phyloP scores from a whole-genome alignment of 2,329 filamentous ascomycete genomes.

The Nannizziopsis barbatae region DNA sequence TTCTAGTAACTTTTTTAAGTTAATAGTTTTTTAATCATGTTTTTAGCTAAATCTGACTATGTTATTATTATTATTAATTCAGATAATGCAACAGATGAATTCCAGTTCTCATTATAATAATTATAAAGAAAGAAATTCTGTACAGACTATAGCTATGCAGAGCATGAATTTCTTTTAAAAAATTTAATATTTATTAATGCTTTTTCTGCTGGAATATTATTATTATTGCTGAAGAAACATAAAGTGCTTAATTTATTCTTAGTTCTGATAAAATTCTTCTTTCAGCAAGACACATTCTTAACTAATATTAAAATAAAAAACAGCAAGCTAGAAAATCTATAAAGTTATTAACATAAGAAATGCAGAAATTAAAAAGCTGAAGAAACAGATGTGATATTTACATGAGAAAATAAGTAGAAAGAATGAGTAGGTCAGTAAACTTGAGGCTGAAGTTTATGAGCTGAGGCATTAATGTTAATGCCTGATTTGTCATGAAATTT shows the following conservation, averaged over 20 bases:
- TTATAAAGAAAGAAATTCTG: slow-evolving; percentile 6
- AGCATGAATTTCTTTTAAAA: not conserved
- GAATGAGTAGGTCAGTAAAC: not conserved
- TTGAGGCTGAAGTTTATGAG: slow-evolving; percentile 4
- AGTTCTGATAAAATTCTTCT: slow-evolving; percentile 1
- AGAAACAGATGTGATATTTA: slow-evolving; percentile 6
- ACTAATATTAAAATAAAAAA: slow-evolving; percentile 9
- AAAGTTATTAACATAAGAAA: not conserved
- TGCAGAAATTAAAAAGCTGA: not conserved
- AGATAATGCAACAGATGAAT: slow-evolving; percentile 4
- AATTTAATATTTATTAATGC: not conserved
- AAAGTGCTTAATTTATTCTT: not conserved
- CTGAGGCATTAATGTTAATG: slow-evolving; percentile 4
- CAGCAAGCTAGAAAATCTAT: not conserved
- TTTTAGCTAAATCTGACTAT: not conserved
- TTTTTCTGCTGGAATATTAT: not conserved
- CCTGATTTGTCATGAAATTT: slow-evolving; percentile 1
- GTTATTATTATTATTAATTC: not conserved
- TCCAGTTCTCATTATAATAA: not conserved
- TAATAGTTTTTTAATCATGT: not conserved
- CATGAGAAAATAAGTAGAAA: slow-evolving; percentile 2
- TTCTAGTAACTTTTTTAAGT: not conserved
- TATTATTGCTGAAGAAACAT: not conserved
- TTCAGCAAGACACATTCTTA: not conserved
- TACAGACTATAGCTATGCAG: slow-evolving; percentile 1